Evolutionary conservation across 257 asterid species (phyloP).

Genomic region (Nicotiana noctiflora): DNA sequence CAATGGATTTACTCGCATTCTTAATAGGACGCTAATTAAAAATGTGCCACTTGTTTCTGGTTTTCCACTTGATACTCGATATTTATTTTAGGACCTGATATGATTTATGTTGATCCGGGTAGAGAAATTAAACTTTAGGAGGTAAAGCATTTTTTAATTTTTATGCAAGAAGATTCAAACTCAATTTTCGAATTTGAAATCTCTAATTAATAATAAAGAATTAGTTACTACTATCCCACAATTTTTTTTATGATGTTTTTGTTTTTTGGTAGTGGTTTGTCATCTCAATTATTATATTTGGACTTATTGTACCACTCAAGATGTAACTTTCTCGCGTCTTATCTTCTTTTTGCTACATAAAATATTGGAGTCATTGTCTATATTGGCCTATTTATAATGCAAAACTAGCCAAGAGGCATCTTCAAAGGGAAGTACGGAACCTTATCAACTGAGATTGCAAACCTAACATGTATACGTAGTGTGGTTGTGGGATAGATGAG

Average conservation of each 20-base stretch:
- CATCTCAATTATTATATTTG: neutral
- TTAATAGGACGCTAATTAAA: neutral
- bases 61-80: no score
- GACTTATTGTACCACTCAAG: neutral
- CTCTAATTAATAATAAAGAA: no score
- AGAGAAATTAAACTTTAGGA: no score
- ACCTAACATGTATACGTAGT: neutral
- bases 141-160: no score
- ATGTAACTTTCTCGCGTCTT: neutral
- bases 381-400: neutral
- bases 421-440: neutral
- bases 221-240: fast-evolving
- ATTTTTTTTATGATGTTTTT: no score
- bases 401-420: neutral
- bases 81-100: no score
- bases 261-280: neutral
- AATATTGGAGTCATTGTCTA: neutral
- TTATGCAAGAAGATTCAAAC: no score
- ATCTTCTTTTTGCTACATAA: neutral
- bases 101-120: no score
- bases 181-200: no score
- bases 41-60: neutral
- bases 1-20: neutral
- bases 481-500: no score
- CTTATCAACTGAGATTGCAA: neutral